These are phyloP conservation scores for Alternaria angustiovoidea DNA, from an alignment of 2,329 filamentous ascomycete genomes.

Conservation along the genomic window DNA sequence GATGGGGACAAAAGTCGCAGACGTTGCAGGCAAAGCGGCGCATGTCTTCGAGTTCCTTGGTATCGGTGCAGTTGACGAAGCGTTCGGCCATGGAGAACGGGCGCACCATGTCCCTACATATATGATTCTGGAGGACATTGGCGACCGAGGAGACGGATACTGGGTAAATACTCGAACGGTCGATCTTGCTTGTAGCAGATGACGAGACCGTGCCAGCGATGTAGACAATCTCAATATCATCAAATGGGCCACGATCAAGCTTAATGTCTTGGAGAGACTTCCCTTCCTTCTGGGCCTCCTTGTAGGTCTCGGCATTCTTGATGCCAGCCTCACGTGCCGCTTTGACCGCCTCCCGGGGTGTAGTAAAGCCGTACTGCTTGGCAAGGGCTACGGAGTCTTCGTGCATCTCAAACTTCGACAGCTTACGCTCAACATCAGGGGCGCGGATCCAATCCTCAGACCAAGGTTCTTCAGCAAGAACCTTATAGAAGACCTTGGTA, in stretches of 20 bases:
- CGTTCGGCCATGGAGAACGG: conserved; percentile 47
- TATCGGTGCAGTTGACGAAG: conserved; percentile 45
- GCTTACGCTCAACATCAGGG: conserved; percentile 49
- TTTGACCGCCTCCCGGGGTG: conserved; percentile 43
- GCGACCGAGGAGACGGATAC: conserved; percentile 47
- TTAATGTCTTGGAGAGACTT: conserved; percentile 32
- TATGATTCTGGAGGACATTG: conserved; percentile 43
- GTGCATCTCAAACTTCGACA: conserved; percentile 50
- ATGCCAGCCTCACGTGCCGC: conserved; percentile 40
- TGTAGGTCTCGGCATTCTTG: conserved; percentile 26
- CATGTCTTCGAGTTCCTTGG: conserved; percentile 41
- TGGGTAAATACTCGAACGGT: conserved; percentile 46
- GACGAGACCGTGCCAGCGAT: conserved; percentile 50
- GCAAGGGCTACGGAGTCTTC: conserved; percentile 46
- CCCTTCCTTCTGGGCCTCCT: conserved; percentile 20
- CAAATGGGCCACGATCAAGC: conserved; percentile 43
- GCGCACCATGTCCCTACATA: conserved; percentile 46
- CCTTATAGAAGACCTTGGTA: conserved; percentile 49
- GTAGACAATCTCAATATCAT: conserved; percentile 51
- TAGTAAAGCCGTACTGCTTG: conserved; percentile 35
- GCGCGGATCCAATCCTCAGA: conserved; percentile 50
- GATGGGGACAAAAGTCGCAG: conserved; percentile 49
- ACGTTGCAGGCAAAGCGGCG: conserved; percentile 47
- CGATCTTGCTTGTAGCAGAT: conserved; percentile 45
- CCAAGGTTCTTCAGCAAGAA: conserved; percentile 51